Evolutionary conservation across 805 yeast genomes (phyloP).

Genomic region (Candida bentonensis): DNA sequence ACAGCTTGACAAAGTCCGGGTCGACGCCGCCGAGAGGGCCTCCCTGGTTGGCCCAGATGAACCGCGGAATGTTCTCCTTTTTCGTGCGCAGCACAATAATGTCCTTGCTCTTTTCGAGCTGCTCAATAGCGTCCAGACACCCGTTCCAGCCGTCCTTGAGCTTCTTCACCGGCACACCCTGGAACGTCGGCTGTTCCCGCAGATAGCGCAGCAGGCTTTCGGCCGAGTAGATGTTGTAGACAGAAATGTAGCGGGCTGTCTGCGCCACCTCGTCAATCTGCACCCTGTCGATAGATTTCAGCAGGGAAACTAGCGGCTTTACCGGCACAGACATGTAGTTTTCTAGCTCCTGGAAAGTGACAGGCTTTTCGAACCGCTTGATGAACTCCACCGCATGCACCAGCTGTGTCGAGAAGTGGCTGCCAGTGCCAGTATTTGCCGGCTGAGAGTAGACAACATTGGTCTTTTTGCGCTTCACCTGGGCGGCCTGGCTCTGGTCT

Average conservation of each 20-base stretch:
- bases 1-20: slow-evolving; percentile 66
- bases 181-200: slow-evolving; percentile 70
- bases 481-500: slow-evolving; percentile 8
- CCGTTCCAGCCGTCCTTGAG: slow-evolving; percentile 89
- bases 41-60: slow-evolving; percentile 82
- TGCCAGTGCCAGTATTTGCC: slow-evolving; percentile 27
- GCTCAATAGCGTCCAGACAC: slow-evolving; percentile 63
- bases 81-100: slow-evolving; percentile 78
- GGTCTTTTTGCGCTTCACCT: slow-evolving; percentile 13
- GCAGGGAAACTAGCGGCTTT: slow-evolving; percentile 52
- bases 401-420: slow-evolving; percentile 70
- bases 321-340: slow-evolving; percentile 50
- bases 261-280: slow-evolving; percentile 44
- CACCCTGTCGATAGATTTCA: slow-evolving; percentile 67
- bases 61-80: slow-evolving; percentile 86
- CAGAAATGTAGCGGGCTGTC: slow-evolving; percentile 75
- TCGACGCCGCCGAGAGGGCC: slow-evolving; percentile 61
- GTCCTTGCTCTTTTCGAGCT: slow-evolving; percentile 62
- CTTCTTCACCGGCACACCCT: slow-evolving; percentile 74
- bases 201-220: slow-evolving; percentile 64
- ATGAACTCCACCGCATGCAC: slow-evolving; percentile 86
- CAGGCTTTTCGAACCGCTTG: slow-evolving; percentile 53
- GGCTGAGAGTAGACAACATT: slow-evolving; percentile 21
- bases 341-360: slow-evolving; percentile 49
- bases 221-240: slow-evolving; percentile 73